Conservation (phyloP, 768 basidiomycete genomes). For the Hemileccinum rubropunctum region DNA sequence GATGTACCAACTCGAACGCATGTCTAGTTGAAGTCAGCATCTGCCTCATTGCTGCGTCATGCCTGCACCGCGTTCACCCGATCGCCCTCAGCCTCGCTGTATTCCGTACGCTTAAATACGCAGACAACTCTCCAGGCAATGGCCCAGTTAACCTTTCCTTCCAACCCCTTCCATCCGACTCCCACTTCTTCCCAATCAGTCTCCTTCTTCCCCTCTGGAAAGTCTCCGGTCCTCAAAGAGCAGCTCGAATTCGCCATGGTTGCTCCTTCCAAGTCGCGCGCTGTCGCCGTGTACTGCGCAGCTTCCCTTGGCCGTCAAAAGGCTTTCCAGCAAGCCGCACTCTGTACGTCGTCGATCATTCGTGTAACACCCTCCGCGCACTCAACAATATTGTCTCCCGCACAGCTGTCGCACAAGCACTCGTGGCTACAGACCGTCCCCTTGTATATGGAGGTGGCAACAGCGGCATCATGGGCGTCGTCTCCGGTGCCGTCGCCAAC, state of each 20-base stretch:
- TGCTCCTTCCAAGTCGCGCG: conserved; percentile 30
- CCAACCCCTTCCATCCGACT: conserved; percentile 3
- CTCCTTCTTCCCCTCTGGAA: background rate
- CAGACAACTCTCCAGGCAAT: background rate
- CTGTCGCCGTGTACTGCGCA: conserved; percentile 84
- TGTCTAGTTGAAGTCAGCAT: too few relatives aligned
- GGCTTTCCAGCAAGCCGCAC: conserved; percentile 65
- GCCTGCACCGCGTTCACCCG: conserved; percentile 8
- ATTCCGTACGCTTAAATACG: conserved; percentile 27
- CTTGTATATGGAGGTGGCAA: conserved; percentile 88
- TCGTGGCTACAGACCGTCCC: conserved; percentile 56
- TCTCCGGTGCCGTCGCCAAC: conserved; percentile 63
- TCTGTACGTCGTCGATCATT: conserved; percentile 47
- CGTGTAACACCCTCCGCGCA: background rate
- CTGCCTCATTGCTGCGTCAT: conserved; percentile 24
- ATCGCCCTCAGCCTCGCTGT: conserved; percentile 12
- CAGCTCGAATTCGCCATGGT: conserved; percentile 26
- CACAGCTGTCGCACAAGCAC: conserved; percentile 69
- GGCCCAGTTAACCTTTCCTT: conserved; percentile 10
- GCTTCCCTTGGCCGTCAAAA: conserved; percentile 63
- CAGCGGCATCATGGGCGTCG: conserved; percentile 82
- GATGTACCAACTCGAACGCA: background rate
- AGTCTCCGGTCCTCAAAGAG: too few relatives aligned
- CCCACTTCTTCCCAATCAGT: background rate
- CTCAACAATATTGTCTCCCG: conserved; percentile 1